phyloP scores from a whole-genome alignment of 352 stramenopile genomes.

The Phytophthora quininea region DNA sequence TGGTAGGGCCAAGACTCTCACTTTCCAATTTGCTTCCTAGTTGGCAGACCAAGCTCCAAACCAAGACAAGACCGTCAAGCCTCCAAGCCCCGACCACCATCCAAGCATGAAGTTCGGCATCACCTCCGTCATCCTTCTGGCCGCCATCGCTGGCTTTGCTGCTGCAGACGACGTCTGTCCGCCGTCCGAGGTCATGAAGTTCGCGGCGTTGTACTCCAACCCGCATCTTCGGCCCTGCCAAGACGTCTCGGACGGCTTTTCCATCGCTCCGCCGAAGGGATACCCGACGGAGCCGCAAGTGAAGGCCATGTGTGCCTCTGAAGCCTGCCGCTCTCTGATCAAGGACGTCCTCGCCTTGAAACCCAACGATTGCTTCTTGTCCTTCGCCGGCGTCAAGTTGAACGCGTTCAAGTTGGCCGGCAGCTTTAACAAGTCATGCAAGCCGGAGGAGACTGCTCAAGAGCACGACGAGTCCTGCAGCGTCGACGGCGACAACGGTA shows the following conservation, averaged over 20 bases:
- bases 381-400: constrained; percentile 22
- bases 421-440: constrained; percentile 2
- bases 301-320: constrained; percentile 30
- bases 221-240: constrained; percentile 34
- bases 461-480: not conserved
- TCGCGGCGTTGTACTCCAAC: constrained; percentile 35
- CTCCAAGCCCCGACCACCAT: not conserved
- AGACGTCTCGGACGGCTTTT: constrained; percentile 29
- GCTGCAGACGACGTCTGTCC: constrained; percentile 32
- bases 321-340: constrained; percentile 22
- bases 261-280: constrained; percentile 18
- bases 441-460: not conserved
- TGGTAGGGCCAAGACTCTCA: constrained; percentile 6
- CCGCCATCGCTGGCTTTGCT: constrained; percentile 4
- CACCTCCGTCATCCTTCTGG: constrained; percentile 24
- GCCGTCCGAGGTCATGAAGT: constrained; percentile 26
- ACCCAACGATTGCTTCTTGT: constrained; percentile 29
- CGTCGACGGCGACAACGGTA: not conserved
- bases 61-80: constrained; percentile 4
- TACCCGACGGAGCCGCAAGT: constrained; percentile 31
- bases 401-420: constrained; percentile 16
- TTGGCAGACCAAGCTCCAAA: constrained; percentile 11
- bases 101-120: constrained; percentile 23
- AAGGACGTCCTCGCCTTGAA: constrained; percentile 28
- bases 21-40: constrained; percentile 37